phyloP scores from a whole-genome alignment of 1,284 basidiomycete genomes.

The Pseudozyma sp. region DNA sequence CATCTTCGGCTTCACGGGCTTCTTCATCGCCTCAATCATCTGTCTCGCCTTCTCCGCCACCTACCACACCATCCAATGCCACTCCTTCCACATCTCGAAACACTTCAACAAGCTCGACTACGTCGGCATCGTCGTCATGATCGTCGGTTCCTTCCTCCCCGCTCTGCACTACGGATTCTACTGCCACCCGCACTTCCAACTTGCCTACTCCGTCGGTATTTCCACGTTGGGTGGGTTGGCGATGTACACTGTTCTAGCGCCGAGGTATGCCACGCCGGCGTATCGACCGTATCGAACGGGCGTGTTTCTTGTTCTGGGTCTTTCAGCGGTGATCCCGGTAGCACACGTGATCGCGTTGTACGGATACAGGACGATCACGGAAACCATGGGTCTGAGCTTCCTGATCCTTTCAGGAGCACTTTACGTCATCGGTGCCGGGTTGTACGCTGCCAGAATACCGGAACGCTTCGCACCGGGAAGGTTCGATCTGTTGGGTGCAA shows the following conservation, averaged over 20 bases:
- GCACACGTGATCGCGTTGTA: constrained; percentile 74
- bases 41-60: constrained; percentile 81
- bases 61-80: constrained; percentile 82
- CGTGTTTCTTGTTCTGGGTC: constrained; percentile 83
- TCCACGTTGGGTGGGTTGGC: constrained; percentile 76
- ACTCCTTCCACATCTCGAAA: constrained; percentile 75
- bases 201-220: constrained; percentile 70
- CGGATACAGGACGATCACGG: constrained; percentile 66
- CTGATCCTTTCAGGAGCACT: constrained; percentile 53
- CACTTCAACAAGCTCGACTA: constrained; percentile 62
- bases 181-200: constrained; percentile 58
- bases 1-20: constrained; percentile 76
- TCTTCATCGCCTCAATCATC: constrained; percentile 78
- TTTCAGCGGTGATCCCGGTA: constrained; percentile 79
- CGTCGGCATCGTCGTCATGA: constrained; percentile 73
- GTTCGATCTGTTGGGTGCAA: constrained; percentile 78
- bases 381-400: constrained; percentile 60
- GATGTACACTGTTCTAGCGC: constrained; percentile 81
- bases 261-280: constrained; percentile 80
- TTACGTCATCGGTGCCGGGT: constrained; percentile 57
- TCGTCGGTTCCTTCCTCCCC: constrained; percentile 80
- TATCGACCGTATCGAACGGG: constrained; percentile 82
- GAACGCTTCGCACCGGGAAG: constrained; percentile 81
- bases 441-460: constrained; percentile 79
- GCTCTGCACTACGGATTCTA: constrained; percentile 65